Evolutionary conservation across 176 grass and related monocot species (phyloP).

Genomic region (Otatea glauca): DNA sequence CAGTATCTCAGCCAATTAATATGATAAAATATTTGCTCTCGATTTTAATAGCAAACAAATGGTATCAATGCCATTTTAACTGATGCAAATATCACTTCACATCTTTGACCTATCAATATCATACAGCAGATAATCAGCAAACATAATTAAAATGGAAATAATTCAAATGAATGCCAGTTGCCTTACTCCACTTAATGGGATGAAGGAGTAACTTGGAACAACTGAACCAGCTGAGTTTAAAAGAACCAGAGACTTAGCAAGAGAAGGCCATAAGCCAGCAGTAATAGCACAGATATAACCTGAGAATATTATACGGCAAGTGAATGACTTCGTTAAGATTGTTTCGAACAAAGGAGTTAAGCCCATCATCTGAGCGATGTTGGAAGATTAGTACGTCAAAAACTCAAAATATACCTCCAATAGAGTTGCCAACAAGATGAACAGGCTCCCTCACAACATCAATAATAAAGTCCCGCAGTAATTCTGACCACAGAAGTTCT

Average conservation of each 20-base stretch:
- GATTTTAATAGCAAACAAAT: constrained; percentile 4
- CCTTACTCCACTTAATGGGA: constrained; percentile 74
- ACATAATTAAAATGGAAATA: constrained; percentile 4
- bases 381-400: constrained; percentile 19
- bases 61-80: constrained; percentile 7
- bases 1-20: constrained; percentile 17
- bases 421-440: constrained; percentile 95
- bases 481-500: constrained; percentile 92
- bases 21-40: not conserved
- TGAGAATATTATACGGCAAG: constrained; percentile 47
- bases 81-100: constrained; percentile 21
- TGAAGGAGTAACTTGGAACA: constrained; percentile 71
- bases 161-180: constrained; percentile 21
- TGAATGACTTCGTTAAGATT: not conserved
- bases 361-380: constrained; percentile 3
- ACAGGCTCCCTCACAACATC: constrained; percentile 79
- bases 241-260: constrained; percentile 85
- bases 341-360: constrained; percentile 4
- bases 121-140: not conserved
- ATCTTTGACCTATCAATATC: constrained; percentile 34
- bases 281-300: constrained; percentile 78
- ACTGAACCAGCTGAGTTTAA: constrained; percentile 89
- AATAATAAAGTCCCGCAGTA: constrained; percentile 78
- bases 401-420: constrained; percentile 68
- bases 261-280: constrained; percentile 80